Evolutionary conservation across 441 rosid genomes (phyloP).

Genomic region (Pelargonium citronellum): DNA sequence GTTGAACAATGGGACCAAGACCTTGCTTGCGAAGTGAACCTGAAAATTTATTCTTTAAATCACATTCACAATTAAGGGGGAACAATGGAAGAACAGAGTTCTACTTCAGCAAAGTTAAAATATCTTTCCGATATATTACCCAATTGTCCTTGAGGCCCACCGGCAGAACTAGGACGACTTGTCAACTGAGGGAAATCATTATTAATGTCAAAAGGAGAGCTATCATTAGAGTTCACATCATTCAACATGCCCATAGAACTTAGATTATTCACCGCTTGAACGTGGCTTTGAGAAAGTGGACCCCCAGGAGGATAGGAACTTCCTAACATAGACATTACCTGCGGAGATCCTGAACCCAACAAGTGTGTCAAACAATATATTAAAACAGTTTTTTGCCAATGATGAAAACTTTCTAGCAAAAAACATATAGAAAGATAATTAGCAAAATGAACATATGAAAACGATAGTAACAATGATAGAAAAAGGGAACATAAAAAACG

Average conservation of each 20-base stretch:
- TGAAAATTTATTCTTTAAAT: slow-evolving; percentile 28
- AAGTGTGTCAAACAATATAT: slow-evolving; percentile 10
- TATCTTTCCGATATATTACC: slow-evolving; percentile 35
- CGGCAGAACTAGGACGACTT: slow-evolving; percentile 88
- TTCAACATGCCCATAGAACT: slow-evolving; percentile 85
- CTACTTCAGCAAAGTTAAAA: slow-evolving; percentile 15
- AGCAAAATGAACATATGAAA: neutral
- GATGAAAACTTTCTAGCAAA: neutral
- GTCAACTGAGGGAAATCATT: slow-evolving; percentile 89
- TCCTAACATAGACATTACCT: slow-evolving; percentile 75
- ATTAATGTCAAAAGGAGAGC: slow-evolving; percentile 82
- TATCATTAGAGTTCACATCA: slow-evolving; percentile 71
- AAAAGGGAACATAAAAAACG: neutral
- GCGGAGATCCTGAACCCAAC: slow-evolving; percentile 73
- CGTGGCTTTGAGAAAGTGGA: slow-evolving; percentile 80
- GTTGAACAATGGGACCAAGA: slow-evolving; percentile 88
- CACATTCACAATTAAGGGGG: slow-evolving; percentile 19
- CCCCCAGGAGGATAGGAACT: slow-evolving; percentile 74
- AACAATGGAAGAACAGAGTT: slow-evolving; percentile 8
- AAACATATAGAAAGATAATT: neutral
- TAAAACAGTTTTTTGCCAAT: neutral
- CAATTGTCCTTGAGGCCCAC: slow-evolving; percentile 92
- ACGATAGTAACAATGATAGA: neutral
- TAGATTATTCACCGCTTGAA: slow-evolving; percentile 75
- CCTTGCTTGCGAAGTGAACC: slow-evolving; percentile 84